Percentiles rank a stretch among this genome's conserved stretches.
Evolutionary conservation across 176 grass and related monocot species (phyloP).

Genomic region (Ensete ventricosum): DNA sequence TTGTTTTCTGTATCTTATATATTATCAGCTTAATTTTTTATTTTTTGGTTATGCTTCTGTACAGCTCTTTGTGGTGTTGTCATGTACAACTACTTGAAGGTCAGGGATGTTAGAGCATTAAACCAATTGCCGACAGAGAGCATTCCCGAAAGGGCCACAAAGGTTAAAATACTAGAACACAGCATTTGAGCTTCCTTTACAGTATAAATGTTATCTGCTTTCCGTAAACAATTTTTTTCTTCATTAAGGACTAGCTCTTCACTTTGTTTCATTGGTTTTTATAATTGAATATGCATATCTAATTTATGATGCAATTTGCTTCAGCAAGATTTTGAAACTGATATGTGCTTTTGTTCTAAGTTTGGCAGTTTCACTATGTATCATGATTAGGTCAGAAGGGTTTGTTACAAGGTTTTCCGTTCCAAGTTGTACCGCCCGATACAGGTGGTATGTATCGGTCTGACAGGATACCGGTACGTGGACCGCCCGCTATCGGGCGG

Average conservation of each 20-base stretch:
- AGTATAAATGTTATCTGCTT: slow-evolving; percentile 3
- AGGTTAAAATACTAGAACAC: slow-evolving; percentile 25
- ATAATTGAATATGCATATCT: too few species aligned
- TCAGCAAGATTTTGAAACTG: too few species aligned
- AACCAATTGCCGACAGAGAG: slow-evolving; percentile 56
- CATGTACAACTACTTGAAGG: slow-evolving; percentile 99
- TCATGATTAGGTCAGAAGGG: too few species aligned
- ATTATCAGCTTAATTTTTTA: slow-evolving; percentile 4
- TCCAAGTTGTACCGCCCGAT: too few species aligned
- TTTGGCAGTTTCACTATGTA: too few species aligned
- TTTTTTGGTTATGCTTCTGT: slow-evolving; percentile 19
- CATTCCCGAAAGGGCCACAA: slow-evolving; percentile 51
- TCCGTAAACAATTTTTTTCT: not conserved
- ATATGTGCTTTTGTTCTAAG: too few species aligned
- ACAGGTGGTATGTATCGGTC: too few species aligned
- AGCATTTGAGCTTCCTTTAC: not conserved
- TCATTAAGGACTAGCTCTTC: not conserved
- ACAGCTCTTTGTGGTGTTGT: slow-evolving; percentile 90
- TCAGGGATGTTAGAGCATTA: slow-evolving; percentile 65
- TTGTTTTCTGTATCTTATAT: slow-evolving; percentile 17
- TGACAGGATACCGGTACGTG: too few species aligned
- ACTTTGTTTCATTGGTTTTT: not conserved
- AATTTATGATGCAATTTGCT: too few species aligned
- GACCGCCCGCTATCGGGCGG: too few species aligned
- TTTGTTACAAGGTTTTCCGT: too few species aligned